Evolutionary conservation across 257 asterid species (phyloP).

Genomic region (Nicotiana obtusifolia): DNA sequence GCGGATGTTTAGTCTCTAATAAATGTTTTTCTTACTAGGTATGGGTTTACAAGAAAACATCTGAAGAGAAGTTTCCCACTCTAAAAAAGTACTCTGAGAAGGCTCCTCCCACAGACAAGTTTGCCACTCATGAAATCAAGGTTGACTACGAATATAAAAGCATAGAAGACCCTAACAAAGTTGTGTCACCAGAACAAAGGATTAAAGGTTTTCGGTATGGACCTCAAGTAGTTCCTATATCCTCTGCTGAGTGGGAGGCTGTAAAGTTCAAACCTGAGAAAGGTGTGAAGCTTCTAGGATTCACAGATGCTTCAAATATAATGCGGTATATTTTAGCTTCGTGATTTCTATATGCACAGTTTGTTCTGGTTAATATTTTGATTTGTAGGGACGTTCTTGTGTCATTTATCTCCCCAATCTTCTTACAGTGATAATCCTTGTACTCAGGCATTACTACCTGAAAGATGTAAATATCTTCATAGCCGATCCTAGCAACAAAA

Average conservation of each 20-base stretch:
- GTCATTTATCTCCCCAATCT: slow-evolving; percentile 10
- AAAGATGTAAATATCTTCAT: slow-evolving; percentile 88
- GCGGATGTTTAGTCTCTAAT: background rate
- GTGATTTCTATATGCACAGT: slow-evolving; percentile 11
- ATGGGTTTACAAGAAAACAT: slow-evolving; percentile 95
- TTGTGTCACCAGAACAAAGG: slow-evolving; percentile 95
- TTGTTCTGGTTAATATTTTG: slow-evolving; percentile 9
- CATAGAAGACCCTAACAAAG: slow-evolving; percentile 51
- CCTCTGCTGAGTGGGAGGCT: slow-evolving; percentile 89
- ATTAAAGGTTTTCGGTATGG: slow-evolving; percentile 89
- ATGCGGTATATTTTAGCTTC: slow-evolving; percentile 59
- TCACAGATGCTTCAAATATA: slow-evolving; percentile 76
- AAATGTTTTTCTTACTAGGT: slow-evolving; percentile 39
- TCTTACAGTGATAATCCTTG: slow-evolving; percentile 13
- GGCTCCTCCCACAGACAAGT: slow-evolving; percentile 86
- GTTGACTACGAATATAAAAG: slow-evolving; percentile 71
- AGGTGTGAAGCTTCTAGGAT: slow-evolving; percentile 88
- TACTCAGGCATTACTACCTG: slow-evolving; percentile 80
- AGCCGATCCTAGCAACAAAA: slow-evolving; percentile 80
- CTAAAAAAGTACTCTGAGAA: slow-evolving; percentile 85
- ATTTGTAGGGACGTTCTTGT: slow-evolving; percentile 4
- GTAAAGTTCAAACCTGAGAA: slow-evolving; percentile 95
- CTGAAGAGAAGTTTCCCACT: slow-evolving; percentile 87
- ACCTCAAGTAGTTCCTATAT: slow-evolving; percentile 98
- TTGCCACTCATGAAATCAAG: slow-evolving; percentile 88